These are phyloP conservation scores for Anthostomella pinea DNA, from an alignment of 2,329 filamentous ascomycete genomes.

Conservation along the genomic window DNA sequence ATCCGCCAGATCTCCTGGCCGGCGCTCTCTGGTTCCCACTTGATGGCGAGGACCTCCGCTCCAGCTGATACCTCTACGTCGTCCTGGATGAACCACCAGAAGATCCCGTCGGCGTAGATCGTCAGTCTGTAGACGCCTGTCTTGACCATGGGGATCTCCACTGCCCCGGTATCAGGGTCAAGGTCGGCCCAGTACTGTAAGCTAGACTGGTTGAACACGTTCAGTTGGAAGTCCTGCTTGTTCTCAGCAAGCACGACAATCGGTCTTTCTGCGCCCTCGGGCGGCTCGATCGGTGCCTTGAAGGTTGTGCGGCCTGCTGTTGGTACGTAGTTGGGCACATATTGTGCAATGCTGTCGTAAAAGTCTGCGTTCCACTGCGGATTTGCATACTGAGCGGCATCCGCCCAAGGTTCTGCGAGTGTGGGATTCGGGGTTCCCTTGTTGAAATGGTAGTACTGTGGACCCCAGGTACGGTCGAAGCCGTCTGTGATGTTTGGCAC, in stretches of 20 bases:
- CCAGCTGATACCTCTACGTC: no score
- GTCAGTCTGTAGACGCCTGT: slow-evolving; percentile 60
- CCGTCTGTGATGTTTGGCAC: slow-evolving; percentile 60
- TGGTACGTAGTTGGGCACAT: slow-evolving; percentile 46
- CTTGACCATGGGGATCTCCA: slow-evolving; percentile 52
- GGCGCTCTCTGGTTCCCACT: slow-evolving; percentile 4
- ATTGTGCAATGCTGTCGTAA: slow-evolving; percentile 54
- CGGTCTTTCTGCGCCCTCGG: slow-evolving; percentile 46
- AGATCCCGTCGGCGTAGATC: slow-evolving; percentile 60
- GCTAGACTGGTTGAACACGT: slow-evolving; percentile 49
- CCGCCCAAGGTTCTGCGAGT: slow-evolving; percentile 47
- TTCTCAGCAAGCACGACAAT: slow-evolving; percentile 55
- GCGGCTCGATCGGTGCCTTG: slow-evolving; percentile 50
- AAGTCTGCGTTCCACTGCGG: slow-evolving; percentile 57
- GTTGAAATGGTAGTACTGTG: slow-evolving; percentile 64
- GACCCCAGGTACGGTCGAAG: slow-evolving; percentile 63
- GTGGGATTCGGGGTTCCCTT: slow-evolving; percentile 44
- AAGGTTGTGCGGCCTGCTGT: slow-evolving; percentile 49
- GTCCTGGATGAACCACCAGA: slow-evolving; percentile 58
- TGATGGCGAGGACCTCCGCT: no score
- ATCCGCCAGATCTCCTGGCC: slow-evolving; percentile 57
- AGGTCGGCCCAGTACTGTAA: slow-evolving; percentile 63
- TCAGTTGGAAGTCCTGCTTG: slow-evolving; percentile 56
- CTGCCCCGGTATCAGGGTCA: slow-evolving; percentile 37
- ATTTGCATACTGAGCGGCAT: slow-evolving; percentile 51